Percentiles rank a stretch among this genome's conserved stretches.
Conservation (phyloP, 345 rosid species). For the Combretum micranthum region DNA sequence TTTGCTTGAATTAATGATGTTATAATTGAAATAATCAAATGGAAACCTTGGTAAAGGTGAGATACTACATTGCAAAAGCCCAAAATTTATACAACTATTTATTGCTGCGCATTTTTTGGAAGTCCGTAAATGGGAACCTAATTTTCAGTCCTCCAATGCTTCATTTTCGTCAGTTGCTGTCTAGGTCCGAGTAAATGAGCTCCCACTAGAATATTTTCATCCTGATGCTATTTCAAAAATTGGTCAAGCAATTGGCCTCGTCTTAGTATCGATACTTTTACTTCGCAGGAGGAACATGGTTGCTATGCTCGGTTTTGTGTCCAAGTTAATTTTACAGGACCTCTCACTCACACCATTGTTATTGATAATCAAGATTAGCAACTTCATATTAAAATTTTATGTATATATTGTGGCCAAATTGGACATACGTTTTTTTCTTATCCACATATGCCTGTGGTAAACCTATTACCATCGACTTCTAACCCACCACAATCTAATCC, state of each 20-base stretch:
- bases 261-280: not conserved
- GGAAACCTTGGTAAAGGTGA: no score
- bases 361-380: no score
- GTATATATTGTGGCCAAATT: no score
- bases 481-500: no score
- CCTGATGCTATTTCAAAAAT: not conserved
- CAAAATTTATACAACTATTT: no score
- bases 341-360: not conserved
- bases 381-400: no score
- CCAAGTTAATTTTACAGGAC: not conserved
- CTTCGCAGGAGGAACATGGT: not conserved
- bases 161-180: not conserved
- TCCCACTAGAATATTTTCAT: not conserved
- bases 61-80: no score
- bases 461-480: no score
- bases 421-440: no score
- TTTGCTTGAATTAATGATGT: no score
- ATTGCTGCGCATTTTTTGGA: not conserved
- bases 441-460: no score
- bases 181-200: not conserved
- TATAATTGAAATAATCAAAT: no score
- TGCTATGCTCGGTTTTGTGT: not conserved
- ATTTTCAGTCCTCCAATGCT: not conserved
- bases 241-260: not conserved
- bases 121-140: not conserved